These are phyloP conservation scores for Suaeda aralocaspica DNA, from an alignment of 148 eudicot genomes.

Conservation along the genomic window DNA sequence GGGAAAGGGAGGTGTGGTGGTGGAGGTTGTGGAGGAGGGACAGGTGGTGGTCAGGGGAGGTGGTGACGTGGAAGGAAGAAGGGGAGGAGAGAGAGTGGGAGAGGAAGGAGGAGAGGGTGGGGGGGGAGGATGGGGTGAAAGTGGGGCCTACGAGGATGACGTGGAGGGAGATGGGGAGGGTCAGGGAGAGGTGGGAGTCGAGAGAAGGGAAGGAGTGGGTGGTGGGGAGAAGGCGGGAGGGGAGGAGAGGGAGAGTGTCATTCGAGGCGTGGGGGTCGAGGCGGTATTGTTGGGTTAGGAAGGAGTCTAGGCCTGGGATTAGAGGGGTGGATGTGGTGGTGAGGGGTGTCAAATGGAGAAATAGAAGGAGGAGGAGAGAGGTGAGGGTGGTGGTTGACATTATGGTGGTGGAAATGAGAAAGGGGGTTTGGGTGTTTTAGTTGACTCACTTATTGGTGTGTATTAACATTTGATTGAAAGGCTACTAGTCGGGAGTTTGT, in stretches of 20 bases:
- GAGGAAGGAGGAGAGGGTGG: conserved; percentile 40
- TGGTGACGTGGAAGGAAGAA: conserved; percentile 63
- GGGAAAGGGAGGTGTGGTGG: conserved; percentile 37
- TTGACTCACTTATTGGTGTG: no score
- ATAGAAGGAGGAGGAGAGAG: conserved; percentile 21
- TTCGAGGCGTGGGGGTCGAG: conserved; percentile 57
- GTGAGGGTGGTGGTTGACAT: conserved; percentile 8
- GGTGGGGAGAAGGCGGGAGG: conserved; percentile 23
- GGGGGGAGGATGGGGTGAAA: conserved; percentile 47
- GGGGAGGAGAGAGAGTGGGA: conserved; percentile 53
- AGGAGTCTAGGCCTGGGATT: conserved; percentile 11
- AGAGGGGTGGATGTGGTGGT: conserved; percentile 42
- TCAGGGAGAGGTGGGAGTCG: conserved; percentile 45
- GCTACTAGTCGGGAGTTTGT: no score
- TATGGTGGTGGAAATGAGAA: conserved; percentile 14
- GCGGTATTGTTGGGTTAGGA: conserved; percentile 2
- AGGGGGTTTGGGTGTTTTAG: no score
- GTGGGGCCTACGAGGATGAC: conserved; percentile 57
- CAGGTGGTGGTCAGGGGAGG: conserved; percentile 43
- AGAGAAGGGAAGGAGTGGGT: conserved; percentile 28
- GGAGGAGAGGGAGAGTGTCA: conserved; percentile 38
- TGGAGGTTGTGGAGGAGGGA: conserved; percentile 53
- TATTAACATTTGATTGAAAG: no score
- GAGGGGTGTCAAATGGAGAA: not conserved
- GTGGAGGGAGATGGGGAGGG: conserved; percentile 46